Evolutionary conservation across 257 asterid species (phyloP).

Genomic region (Rubia yunnanensis): DNA sequence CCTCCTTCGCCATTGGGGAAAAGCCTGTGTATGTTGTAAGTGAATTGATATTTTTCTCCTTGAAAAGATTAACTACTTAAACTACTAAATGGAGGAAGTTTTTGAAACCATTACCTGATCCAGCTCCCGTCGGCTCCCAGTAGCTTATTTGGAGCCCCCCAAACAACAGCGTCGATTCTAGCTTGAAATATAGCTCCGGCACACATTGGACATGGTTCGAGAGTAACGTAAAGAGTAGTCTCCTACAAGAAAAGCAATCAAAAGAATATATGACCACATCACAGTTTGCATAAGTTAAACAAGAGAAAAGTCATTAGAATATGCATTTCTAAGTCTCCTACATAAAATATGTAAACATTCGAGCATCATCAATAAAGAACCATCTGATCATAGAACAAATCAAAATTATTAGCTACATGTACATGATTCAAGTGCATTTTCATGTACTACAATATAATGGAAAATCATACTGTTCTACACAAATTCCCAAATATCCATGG

Average conservation of each 20-base stretch:
- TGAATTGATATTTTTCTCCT: background rate
- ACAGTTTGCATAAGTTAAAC: no score
- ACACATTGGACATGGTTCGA: slow-evolving; percentile 99
- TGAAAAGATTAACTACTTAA: background rate
- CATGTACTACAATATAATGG: background rate
- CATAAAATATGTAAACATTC: background rate
- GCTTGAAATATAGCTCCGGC: slow-evolving; percentile 99
- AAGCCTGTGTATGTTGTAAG: slow-evolving; percentile 43
- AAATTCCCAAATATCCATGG: background rate
- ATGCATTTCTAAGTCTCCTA: background rate
- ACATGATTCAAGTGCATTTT: background rate
- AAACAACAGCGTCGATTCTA: slow-evolving; percentile 78
- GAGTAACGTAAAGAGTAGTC: slow-evolving; percentile 83
- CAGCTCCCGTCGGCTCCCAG: slow-evolving; percentile 99
- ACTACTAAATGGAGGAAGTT: background rate
- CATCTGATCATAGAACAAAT: background rate
- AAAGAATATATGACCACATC: no score
- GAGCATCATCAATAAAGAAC: background rate
- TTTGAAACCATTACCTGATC: slow-evolving; percentile 51
- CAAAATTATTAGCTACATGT: background rate
- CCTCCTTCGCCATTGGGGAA: slow-evolving; percentile 65
- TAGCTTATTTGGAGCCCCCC: slow-evolving; percentile 99
- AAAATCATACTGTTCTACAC: background rate
- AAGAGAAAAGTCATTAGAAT: background rate
- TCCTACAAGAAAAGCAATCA: slow-evolving; percentile 33